Percentiles rank a stretch among this genome's conserved stretches.
Conservation (phyloP, 768 basidiomycete species). For the Paxillus involutus region DNA sequence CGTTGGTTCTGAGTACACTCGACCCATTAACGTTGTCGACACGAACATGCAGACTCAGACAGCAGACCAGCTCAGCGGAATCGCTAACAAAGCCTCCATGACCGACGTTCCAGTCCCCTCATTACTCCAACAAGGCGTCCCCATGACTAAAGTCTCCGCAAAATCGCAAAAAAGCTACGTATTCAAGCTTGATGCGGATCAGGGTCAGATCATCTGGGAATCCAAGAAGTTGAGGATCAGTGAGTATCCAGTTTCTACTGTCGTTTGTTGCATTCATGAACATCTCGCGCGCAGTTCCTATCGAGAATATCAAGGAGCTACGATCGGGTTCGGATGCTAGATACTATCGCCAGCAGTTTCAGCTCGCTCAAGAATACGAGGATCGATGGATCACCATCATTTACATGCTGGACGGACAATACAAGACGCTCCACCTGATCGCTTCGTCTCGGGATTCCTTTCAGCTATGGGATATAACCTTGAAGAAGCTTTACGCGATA, state of each 20-base stretch:
- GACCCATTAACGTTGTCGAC: neutral
- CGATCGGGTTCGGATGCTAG: slow-evolving; percentile 70
- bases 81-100: slow-evolving; percentile 6
- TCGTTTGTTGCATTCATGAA: neutral
- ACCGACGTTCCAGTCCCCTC: slow-evolving; percentile 54
- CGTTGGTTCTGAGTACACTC: neutral
- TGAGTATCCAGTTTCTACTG: slow-evolving; percentile 33
- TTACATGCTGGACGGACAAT: slow-evolving; percentile 72
- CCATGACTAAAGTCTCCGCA: slow-evolving; percentile 81
- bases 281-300: slow-evolving; percentile 54
- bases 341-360: slow-evolving; percentile 71
- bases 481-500: slow-evolving; percentile 62
- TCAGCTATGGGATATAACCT: slow-evolving; percentile 60
- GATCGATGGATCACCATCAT: slow-evolving; percentile 83
- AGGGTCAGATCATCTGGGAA: slow-evolving; percentile 78
- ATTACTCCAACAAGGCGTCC: slow-evolving; percentile 59
- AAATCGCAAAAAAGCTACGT: slow-evolving; percentile 72
- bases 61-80: neutral
- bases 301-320: slow-evolving; percentile 86
- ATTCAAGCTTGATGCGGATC: slow-evolving; percentile 76
- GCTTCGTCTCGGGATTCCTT: slow-evolving; percentile 65
- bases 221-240: slow-evolving; percentile 69
- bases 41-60: neutral
- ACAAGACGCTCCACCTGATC: slow-evolving; percentile 86
- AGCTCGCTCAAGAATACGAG: slow-evolving; percentile 59